A percentile compares a stretch with the other conserved stretches of the same genome.
phyloP scores from a whole-genome alignment of 1,284 basidiomycete genomes.

The Pseudozyma sp. region DNA sequence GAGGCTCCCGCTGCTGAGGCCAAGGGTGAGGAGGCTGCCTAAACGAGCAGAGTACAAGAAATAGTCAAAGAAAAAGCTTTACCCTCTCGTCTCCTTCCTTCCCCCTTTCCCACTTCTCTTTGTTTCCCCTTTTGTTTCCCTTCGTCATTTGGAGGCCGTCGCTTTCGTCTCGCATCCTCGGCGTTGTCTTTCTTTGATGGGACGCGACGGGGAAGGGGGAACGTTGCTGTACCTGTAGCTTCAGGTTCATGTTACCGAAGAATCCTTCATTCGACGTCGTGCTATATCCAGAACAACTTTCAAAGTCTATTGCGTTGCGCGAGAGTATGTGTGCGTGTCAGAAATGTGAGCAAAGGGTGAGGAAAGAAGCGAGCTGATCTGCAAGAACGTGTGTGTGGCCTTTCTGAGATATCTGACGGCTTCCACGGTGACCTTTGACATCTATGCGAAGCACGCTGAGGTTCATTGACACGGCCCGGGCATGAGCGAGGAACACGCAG shows the following conservation, averaged over 20 bases:
- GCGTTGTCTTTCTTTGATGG: slow-evolving; percentile 24
- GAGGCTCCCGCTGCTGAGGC: slow-evolving; percentile 63
- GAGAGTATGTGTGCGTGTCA: slow-evolving; percentile 3
- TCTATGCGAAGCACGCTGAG: no score
- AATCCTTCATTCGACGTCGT: slow-evolving; percentile 43
- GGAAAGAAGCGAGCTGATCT: not conserved
- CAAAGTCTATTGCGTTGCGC: slow-evolving; percentile 11
- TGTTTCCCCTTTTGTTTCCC: slow-evolving; percentile 23
- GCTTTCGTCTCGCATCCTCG: slow-evolving; percentile 40
- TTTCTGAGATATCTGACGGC: no score
- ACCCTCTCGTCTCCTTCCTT: slow-evolving; percentile 10
- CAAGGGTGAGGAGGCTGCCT: slow-evolving; percentile 68
- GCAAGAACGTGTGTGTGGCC: no score
- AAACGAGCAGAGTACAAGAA: slow-evolving; percentile 40
- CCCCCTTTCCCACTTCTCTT: slow-evolving; percentile 10
- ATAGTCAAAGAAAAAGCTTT: slow-evolving; percentile 40
- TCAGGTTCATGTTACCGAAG: slow-evolving; percentile 39
- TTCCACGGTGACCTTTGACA: no score
- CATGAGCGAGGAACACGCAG: no score
- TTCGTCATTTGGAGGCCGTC: slow-evolving; percentile 47
- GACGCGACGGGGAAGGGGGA: slow-evolving; percentile 20
- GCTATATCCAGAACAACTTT: slow-evolving; percentile 54
- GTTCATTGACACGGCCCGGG: no score
- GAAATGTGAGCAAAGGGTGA: not conserved
- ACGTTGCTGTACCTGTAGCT: slow-evolving; percentile 43